Evolutionary conservation across 768 basidiomycete genomes (phyloP).

Genomic region (Butyriboletus loyo): DNA sequence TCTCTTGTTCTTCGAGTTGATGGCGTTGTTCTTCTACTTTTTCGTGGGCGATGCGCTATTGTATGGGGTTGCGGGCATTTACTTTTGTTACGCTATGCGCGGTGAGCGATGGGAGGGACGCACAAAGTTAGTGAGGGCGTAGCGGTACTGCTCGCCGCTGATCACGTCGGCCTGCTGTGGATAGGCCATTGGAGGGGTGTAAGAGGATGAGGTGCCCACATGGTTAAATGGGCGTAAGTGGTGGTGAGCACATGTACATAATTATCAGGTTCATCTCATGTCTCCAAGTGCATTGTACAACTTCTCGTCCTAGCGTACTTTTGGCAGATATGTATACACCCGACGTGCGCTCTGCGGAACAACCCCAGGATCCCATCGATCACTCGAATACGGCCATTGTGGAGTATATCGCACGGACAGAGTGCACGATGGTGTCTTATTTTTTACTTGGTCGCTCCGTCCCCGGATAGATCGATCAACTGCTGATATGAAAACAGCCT

Average conservation of each 20-base stretch:
- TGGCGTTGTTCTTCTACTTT: constrained; percentile 79
- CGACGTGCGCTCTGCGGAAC: too few species aligned
- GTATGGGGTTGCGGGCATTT: neutral
- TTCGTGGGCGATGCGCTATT: constrained; percentile 76
- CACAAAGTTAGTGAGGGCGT: constrained; percentile 81
- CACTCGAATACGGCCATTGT: neutral
- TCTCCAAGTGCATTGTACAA: too few species aligned
- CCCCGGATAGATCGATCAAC: too few species aligned
- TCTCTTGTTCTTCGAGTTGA: constrained; percentile 81
- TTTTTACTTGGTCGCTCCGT: too few species aligned
- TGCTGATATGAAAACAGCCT: too few species aligned
- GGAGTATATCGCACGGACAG: too few species aligned
- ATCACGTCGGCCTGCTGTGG: constrained; percentile 30
- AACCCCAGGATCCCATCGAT: neutral
- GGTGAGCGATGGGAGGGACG: constrained; percentile 22
- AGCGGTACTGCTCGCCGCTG: constrained; percentile 69
- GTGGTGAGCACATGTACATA: too few species aligned
- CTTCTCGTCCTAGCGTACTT: too few species aligned
- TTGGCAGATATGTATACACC: too few species aligned
- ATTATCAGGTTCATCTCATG: too few species aligned
- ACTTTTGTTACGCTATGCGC: neutral
- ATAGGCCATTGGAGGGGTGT: constrained; percentile 15
- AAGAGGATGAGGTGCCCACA: neutral
- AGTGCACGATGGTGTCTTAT: too few species aligned
- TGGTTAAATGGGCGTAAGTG: neutral